These are phyloP conservation scores for Pseudocercospora eumusae DNA, from an alignment of 2,329 filamentous ascomycete species.

Conservation along the genomic window DNA sequence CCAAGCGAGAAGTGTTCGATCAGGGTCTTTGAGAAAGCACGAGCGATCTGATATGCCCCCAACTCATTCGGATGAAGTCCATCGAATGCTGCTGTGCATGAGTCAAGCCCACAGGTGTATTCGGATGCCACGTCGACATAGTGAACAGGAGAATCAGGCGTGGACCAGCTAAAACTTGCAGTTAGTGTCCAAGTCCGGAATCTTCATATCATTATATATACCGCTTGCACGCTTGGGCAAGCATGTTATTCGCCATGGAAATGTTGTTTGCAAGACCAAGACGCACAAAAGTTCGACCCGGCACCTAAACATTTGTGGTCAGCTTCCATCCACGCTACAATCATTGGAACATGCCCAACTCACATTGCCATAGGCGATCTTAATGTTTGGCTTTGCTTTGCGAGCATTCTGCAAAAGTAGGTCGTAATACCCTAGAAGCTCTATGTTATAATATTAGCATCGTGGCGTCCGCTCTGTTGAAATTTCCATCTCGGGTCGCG, in stretches of 20 bases:
- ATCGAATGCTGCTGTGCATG: conserved; percentile 41
- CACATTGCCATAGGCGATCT: conserved; percentile 30
- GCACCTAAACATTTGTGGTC: conserved; percentile 20
- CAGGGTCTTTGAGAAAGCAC: conserved; percentile 41
- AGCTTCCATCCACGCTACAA: conserved; percentile 20
- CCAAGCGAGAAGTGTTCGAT: conserved; percentile 16
- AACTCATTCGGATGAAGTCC: conserved; percentile 48
- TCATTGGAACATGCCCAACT: conserved; percentile 2
- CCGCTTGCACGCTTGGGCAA: neutral
- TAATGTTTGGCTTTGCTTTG: conserved; percentile 31
- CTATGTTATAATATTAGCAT: neutral
- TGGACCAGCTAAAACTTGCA: conserved; percentile 30
- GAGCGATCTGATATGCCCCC: conserved; percentile 48
- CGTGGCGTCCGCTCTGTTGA: neutral
- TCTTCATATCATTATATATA: neutral
- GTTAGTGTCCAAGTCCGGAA: neutral
- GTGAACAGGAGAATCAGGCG: conserved; percentile 35
- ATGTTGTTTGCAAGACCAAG: conserved; percentile 1
- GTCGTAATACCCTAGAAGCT: conserved; percentile 32
- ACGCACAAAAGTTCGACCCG: neutral
- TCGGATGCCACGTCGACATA: conserved; percentile 38
- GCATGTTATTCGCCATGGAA: neutral
- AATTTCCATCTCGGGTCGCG: neutral
- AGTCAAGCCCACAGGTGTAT: conserved; percentile 39
- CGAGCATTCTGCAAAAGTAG: conserved; percentile 39